Evolutionary conservation across 2,329 filamentous ascomycete genomes (phyloP), one percentile per base, ranked within the genome.

Genomic region (Didymosphaeria variabile): DNA sequence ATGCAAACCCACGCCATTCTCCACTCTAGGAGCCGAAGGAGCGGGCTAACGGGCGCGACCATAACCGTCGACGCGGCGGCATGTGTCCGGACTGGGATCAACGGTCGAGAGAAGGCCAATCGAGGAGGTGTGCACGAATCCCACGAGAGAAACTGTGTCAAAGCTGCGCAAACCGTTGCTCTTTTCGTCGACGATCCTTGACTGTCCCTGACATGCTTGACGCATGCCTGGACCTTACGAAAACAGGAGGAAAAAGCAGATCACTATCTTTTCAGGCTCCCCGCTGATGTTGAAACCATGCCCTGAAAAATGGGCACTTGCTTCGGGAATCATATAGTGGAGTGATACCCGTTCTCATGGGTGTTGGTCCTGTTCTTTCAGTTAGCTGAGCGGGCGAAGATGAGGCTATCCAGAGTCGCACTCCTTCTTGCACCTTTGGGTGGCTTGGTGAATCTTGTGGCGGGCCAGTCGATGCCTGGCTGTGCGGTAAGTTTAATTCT

Each of bases 401-500:
- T 55, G 53, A 55, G 42, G 42, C 26, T 46, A 5, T 46, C 42
- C 17, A 55, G 10, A 21, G 17, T 45, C 15, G 38, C 52, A 19
- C 34, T 55, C 12, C 13, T 46, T 42, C 42, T 55, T 36, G 40
- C 21, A 15, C 53, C 32, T 46, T 55, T 55, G 42, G 19, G 29
- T 21, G 42, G 40, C 31, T 44, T 44, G 51, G 42, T 46, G 31
- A 47, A 29, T 40, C 12, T 46, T 1, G 53, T 47, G 12, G 42
- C 29, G 26, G 53, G 40, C n/a, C 21, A 55, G 36, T 19, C 34
- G 10, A 46, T 55, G 29, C 53, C 53, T 31, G 31, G 7, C 13
- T 55, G 53, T 31, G 53, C 53, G 53, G 53, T 46, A 36, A 46
- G 53, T 15, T 40, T n/a, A 13, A 36, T 21, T 34, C 53, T 26